Percentiles rank a stretch among this genome's conserved stretches.
phyloP scores from a whole-genome alignment of 257 asterid species.

The Solanum pinnatisectum region DNA sequence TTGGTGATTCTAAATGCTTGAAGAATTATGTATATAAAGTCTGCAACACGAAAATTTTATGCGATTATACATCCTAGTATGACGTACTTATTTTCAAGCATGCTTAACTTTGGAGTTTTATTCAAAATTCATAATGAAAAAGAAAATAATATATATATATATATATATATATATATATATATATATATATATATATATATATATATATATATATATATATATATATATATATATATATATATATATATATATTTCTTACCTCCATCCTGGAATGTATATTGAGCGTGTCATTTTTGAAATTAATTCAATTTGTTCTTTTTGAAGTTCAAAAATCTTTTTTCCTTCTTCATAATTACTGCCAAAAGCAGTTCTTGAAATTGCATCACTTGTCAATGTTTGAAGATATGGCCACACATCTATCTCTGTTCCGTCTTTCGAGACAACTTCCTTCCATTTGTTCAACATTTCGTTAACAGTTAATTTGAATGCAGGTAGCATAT shows the following conservation, averaged over 20 bases:
- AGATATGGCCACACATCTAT: slow-evolving; percentile 10
- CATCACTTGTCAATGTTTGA: slow-evolving; percentile 11
- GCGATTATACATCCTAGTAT: too few species aligned
- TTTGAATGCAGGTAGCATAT: slow-evolving; percentile 9
- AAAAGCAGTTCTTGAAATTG: slow-evolving; percentile 10
- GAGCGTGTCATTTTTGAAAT: not conserved
- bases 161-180: too few species aligned
- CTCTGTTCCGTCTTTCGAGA: not conserved
- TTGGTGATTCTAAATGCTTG: too few species aligned
- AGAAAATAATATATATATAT: too few species aligned
- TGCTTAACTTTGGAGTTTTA: too few species aligned
- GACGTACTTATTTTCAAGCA: too few species aligned
- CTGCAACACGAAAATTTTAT: too few species aligned
- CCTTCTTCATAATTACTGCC: slow-evolving; percentile 6
- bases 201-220: too few species aligned
- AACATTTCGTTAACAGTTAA: not conserved
- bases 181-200: too few species aligned
- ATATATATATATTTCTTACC: not conserved
- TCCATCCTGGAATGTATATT: slow-evolving; percentile 2
- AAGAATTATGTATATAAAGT: too few species aligned
- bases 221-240: too few species aligned
- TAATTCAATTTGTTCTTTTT: not conserved
- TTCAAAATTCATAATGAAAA: too few species aligned
- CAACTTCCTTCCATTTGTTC: not conserved
- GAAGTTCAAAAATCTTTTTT: slow-evolving; percentile 3